These are phyloP conservation scores for Pseudozyma thailandica DNA, from an alignment of 1,284 basidiomycete genomes.

Conservation along the genomic window DNA sequence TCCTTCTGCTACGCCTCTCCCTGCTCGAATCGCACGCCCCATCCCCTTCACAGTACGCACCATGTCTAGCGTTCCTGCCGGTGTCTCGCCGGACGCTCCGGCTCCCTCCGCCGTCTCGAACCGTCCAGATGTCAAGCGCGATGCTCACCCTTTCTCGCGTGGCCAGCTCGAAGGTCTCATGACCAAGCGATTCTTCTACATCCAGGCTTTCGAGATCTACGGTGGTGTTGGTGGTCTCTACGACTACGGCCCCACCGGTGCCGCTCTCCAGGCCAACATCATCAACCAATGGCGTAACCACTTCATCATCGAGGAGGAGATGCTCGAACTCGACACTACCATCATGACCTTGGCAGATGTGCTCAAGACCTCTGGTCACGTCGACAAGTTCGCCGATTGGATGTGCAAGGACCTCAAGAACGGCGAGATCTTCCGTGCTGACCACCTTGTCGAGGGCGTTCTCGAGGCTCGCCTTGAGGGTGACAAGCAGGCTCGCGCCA, in stretches of 20 bases:
- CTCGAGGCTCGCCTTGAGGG: slow-evolving; percentile 88
- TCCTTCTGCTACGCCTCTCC: neutral
- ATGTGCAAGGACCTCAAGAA: slow-evolving; percentile 97
- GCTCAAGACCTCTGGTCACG: slow-evolving; percentile 97
- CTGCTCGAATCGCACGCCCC: neutral
- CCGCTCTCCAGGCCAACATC: slow-evolving; percentile 95
- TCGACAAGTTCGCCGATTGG: slow-evolving; percentile 98
- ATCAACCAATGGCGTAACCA: slow-evolving; percentile 96
- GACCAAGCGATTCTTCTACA: slow-evolving; percentile 95
- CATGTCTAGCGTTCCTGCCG: slow-evolving; percentile 40
- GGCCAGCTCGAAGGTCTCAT: slow-evolving; percentile 84
- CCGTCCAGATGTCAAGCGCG: slow-evolving; percentile 58
- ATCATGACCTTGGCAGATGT: slow-evolving; percentile 95
- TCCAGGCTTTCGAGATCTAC: slow-evolving; percentile 98
- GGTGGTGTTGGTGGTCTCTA: slow-evolving; percentile 92
- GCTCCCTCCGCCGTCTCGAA: slow-evolving; percentile 46
- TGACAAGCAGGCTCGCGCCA: slow-evolving; percentile 86
- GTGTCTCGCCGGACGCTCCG: slow-evolving; percentile 37
- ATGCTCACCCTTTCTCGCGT: slow-evolving; percentile 88
- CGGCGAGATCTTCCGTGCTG: slow-evolving; percentile 95
- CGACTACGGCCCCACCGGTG: slow-evolving; percentile 82
- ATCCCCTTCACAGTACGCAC: slow-evolving; percentile 15
- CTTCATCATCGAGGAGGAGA: slow-evolving; percentile 98
- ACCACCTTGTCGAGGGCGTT: slow-evolving; percentile 94
- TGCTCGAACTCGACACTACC: slow-evolving; percentile 98